Conservation (phyloP, 306 rosid genomes). For the Quercus variabilis region DNA sequence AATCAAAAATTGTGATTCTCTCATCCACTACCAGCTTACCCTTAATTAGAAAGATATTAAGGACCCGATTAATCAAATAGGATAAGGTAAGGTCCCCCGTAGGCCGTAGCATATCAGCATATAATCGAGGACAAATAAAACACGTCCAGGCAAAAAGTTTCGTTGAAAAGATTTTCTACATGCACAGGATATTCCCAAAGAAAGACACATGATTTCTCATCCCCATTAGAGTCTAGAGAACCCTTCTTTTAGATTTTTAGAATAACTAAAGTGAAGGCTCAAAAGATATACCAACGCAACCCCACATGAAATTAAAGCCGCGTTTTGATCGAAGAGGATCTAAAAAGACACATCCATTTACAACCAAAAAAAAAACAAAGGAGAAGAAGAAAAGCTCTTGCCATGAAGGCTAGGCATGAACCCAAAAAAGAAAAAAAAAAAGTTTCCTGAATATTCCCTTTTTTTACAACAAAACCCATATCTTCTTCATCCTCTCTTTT, state of each 20-base stretch:
- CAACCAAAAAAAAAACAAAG: slow-evolving; percentile 12
- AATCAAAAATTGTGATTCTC: slow-evolving; percentile 21
- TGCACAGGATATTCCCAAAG: neutral
- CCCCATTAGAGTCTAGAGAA: neutral
- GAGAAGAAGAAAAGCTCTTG: neutral
- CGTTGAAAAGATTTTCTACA: slow-evolving; percentile 14
- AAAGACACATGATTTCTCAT: neutral
- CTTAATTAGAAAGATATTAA: slow-evolving; percentile 36
- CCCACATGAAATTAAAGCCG: slow-evolving; percentile 30
- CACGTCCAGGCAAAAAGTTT: slow-evolving; percentile 25
- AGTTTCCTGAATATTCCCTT: slow-evolving; percentile 24
- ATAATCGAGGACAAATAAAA: slow-evolving; percentile 27
- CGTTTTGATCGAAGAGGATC: slow-evolving; percentile 37
- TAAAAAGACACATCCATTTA: slow-evolving; percentile 49
- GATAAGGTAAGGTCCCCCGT: slow-evolving; percentile 29
- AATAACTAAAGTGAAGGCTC: neutral
- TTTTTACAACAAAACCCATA: slow-evolving; percentile 27
- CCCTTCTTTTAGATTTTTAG: neutral
- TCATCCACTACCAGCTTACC: slow-evolving; percentile 13
- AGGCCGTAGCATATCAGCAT: slow-evolving; percentile 18
- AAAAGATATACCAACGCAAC: slow-evolving; percentile 7
- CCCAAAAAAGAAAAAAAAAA: neutral
- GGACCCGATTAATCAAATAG: slow-evolving; percentile 22
- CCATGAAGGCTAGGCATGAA: neutral
- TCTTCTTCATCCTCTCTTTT: neutral